Conservation (phyloP, 2,329 filamentous ascomycete species). For the Parafenestella ontariensis region DNA sequence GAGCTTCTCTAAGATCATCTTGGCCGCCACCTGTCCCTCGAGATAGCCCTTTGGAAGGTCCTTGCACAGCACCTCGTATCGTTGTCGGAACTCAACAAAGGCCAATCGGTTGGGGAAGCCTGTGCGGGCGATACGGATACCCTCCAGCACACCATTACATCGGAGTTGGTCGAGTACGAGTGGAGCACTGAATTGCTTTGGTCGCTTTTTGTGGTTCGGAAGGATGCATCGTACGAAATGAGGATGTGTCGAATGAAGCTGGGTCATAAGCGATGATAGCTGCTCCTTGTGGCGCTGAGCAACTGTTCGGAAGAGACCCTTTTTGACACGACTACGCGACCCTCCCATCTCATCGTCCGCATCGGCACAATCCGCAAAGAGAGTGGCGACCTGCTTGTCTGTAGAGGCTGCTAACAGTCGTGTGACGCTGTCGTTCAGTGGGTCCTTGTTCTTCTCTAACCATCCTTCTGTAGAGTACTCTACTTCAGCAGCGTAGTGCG, state of each 20-base stretch:
- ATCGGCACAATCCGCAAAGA: conserved; percentile 90
- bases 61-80: conserved; percentile 93
- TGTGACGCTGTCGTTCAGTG: conserved; percentile 95
- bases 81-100: conserved; percentile 92
- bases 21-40: conserved; percentile 85
- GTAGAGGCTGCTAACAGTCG: conserved; percentile 82
- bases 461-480: conserved; percentile 95
- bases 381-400: conserved; percentile 79
- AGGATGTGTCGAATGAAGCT: conserved; percentile 94
- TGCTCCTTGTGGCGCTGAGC: conserved; percentile 98
- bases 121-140: conserved; percentile 94
- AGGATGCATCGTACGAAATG: conserved; percentile 98
- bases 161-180: conserved; percentile 97
- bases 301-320: conserved; percentile 94
- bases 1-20: conserved; percentile 87
- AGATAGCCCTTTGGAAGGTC: conserved; percentile 86
- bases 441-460: conserved; percentile 99
- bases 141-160: conserved; percentile 98
- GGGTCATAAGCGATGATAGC: conserved; percentile 92
- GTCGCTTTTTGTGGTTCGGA: conserved; percentile 96
- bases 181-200: conserved; percentile 88
- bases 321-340: conserved; percentile 85
- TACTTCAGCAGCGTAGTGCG: conserved; percentile 96
- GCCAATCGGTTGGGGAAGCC: conserved; percentile 93
- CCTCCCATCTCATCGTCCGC: conserved; percentile 74